Conservation (phyloP, 495 filamentous ascomycete species). For the Trichoderma virens region DNA sequence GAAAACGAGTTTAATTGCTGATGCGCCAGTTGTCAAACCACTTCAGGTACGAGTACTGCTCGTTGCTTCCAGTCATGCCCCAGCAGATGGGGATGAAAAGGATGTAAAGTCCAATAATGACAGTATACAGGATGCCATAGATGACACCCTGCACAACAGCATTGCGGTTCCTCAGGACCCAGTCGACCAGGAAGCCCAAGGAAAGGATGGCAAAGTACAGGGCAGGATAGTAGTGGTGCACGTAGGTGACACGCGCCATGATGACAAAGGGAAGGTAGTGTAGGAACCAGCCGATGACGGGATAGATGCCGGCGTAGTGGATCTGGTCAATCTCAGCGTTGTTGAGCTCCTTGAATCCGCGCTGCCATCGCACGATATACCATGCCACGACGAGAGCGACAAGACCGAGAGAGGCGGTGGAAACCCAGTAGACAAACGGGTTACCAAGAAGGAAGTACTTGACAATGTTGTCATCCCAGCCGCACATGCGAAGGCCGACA, state of each 20-base stretch:
- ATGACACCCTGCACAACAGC: slow-evolving; percentile 52
- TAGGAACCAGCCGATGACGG: slow-evolving; percentile 86
- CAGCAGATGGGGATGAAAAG: slow-evolving; percentile 93
- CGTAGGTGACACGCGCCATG: slow-evolving; percentile 98
- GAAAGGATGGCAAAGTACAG: slow-evolving; percentile 93
- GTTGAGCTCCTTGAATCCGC: slow-evolving; percentile 80
- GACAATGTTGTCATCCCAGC: slow-evolving; percentile 90
- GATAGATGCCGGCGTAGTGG: slow-evolving; percentile 89
- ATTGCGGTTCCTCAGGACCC: slow-evolving; percentile 56
- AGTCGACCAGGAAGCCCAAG: slow-evolving; percentile 84
- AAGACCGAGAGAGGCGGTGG: slow-evolving; percentile 65
- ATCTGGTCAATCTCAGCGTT: slow-evolving; percentile 79
- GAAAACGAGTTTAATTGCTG: slow-evolving; percentile 40
- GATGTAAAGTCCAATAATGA: slow-evolving; percentile 71
- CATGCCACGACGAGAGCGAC: slow-evolving; percentile 66
- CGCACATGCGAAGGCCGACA: slow-evolving; percentile 95
- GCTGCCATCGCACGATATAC: slow-evolving; percentile 94
- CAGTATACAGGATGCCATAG: slow-evolving; percentile 63
- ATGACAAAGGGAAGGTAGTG: slow-evolving; percentile 94
- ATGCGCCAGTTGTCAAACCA: slow-evolving; percentile 72
- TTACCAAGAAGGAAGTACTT: slow-evolving; percentile 99
- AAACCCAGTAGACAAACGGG: slow-evolving; percentile 92
- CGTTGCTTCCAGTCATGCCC: slow-evolving; percentile 80
- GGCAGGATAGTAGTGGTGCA: slow-evolving; percentile 99
- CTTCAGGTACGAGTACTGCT: slow-evolving; percentile 84